phyloP scores from a whole-genome alignment of 2,329 filamentous ascomycete species.

The Orbilia javanica region DNA sequence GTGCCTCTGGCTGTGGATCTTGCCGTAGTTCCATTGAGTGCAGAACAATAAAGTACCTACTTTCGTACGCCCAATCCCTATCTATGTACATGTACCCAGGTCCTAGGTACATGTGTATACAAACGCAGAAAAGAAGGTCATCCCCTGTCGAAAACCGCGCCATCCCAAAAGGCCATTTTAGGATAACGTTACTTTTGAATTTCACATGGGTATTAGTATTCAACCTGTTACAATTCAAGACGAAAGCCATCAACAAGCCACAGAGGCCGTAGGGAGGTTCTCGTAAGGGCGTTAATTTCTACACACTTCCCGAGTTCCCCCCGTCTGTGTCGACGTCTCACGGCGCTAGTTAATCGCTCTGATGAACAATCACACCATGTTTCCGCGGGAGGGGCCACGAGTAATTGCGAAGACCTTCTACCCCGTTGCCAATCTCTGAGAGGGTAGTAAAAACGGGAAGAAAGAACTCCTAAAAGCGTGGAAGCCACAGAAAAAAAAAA shows the following conservation, averaged over 20 bases:
- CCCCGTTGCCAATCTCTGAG: slow-evolving; percentile 8
- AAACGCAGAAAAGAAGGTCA: neutral
- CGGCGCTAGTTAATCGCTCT: slow-evolving; percentile 34
- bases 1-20: neutral
- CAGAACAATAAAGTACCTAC: too few species aligned
- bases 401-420: neutral
- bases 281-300: slow-evolving; percentile 5
- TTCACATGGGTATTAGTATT: neutral
- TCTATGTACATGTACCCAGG: neutral
- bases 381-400: slow-evolving; percentile 2
- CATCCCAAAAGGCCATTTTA: slow-evolving; percentile 21
- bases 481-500: neutral
- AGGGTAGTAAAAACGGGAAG: slow-evolving; percentile 1
- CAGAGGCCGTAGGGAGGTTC: neutral
- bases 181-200: slow-evolving; percentile 38
- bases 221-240: slow-evolving; percentile 19
- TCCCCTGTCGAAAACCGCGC: neutral
- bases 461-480: neutral
- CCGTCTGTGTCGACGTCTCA: slow-evolving; percentile 10
- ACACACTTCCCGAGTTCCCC: slow-evolving; percentile 27
- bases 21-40: too few species aligned
- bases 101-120: slow-evolving; percentile 11
- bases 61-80: too few species aligned
- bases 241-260: slow-evolving; percentile 49
- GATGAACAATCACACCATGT: neutral